Conservation (phyloP, 768 basidiomycete genomes). For the Pisolithus marmoratus region DNA sequence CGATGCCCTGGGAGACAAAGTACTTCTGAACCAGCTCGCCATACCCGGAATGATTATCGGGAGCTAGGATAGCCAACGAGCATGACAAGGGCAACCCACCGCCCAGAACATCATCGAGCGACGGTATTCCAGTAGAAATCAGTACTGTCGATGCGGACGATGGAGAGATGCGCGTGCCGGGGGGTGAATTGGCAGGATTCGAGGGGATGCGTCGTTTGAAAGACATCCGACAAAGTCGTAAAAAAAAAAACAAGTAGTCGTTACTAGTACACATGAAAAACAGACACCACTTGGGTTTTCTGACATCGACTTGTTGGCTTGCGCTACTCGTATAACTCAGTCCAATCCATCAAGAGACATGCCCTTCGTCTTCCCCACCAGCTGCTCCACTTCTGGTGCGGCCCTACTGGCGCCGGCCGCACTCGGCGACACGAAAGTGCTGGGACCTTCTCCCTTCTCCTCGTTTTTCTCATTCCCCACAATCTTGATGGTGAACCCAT, state of each 20-base stretch:
- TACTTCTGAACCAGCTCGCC: slow-evolving; percentile 82
- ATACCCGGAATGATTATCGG: slow-evolving; percentile 84
- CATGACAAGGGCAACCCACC: slow-evolving; percentile 85
- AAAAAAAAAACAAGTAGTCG: neutral
- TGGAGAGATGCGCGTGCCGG: slow-evolving; percentile 56
- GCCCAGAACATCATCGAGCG: slow-evolving; percentile 92
- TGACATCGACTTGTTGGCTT: too few relatives aligned
- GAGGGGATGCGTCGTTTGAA: slow-evolving; percentile 63
- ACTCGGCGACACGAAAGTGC: too few relatives aligned
- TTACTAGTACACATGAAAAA: too few relatives aligned
- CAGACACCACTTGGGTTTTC: too few relatives aligned
- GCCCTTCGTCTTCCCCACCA: slow-evolving; percentile 10
- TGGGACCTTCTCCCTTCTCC: neutral
- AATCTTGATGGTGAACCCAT: slow-evolving; percentile 27
- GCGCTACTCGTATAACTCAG: slow-evolving; percentile 6
- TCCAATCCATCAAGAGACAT: slow-evolving; percentile 26
- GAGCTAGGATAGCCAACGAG: slow-evolving; percentile 66
- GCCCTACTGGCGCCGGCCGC: neutral
- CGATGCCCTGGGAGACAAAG: slow-evolving; percentile 83
- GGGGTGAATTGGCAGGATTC: slow-evolving; percentile 36
- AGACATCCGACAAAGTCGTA: slow-evolving; percentile 27
- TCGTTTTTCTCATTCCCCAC: slow-evolving; percentile 15
- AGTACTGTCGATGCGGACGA: slow-evolving; percentile 50
- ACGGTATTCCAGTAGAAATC: slow-evolving; percentile 85
- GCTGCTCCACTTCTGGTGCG: slow-evolving; percentile 4